Percentiles rank a stretch among this genome's conserved stretches.
These are phyloP conservation scores for Monilinia fructigena DNA, from an alignment of 2,329 filamentous ascomycete genomes.

Conservation along the genomic window DNA sequence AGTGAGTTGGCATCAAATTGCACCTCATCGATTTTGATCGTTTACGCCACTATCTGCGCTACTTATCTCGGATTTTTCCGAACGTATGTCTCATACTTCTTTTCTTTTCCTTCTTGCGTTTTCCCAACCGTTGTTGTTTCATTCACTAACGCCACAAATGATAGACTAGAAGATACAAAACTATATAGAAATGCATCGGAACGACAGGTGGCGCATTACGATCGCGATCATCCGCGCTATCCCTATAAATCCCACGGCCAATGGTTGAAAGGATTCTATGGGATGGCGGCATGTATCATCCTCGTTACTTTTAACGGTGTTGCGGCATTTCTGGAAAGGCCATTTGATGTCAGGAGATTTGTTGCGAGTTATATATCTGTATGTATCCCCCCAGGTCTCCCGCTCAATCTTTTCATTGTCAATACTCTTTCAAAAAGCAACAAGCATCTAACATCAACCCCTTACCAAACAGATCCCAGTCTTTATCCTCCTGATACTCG, in stretches of 20 bases:
- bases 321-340: slow-evolving; percentile 40
- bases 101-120: not conserved
- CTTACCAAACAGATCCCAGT: slow-evolving; percentile 38
- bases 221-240: slow-evolving; percentile 42
- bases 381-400: slow-evolving; percentile 28
- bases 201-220: slow-evolving; percentile 41
- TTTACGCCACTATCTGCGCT: slow-evolving; percentile 44
- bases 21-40: slow-evolving; percentile 44
- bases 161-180: slow-evolving; percentile 44
- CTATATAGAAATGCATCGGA: slow-evolving; percentile 44
- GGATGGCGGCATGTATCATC: slow-evolving; percentile 40
- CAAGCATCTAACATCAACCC: not conserved
- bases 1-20: slow-evolving; percentile 43
- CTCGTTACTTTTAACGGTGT: slow-evolving; percentile 43
- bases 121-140: not conserved
- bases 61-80: slow-evolving; percentile 45
- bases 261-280: slow-evolving; percentile 43
- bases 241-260: slow-evolving; percentile 45
- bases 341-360: slow-evolving; percentile 43
- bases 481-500: slow-evolving; percentile 40
- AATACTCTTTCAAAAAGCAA: not conserved
- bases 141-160: not conserved
- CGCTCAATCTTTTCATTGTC: not conserved
- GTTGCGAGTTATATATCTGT: slow-evolving; percentile 45
- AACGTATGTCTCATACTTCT: slow-evolving; percentile 35